phyloP scores from a whole-genome alignment of 345 rosid species.

The Lenwebbia sp. region DNA sequence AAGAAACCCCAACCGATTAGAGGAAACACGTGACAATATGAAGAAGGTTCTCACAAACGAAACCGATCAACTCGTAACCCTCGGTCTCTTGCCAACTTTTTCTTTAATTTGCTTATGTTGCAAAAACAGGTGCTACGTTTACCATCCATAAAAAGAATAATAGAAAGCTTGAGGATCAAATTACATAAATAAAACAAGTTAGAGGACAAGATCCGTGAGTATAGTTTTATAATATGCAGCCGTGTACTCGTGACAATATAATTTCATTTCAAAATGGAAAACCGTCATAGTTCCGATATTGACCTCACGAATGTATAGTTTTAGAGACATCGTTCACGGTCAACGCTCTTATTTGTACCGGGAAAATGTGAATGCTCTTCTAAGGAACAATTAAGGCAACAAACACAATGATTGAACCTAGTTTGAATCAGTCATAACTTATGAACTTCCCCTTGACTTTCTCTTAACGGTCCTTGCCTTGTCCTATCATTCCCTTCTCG shows the following conservation, averaged over 20 bases:
- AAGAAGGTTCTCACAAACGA: too few relatives aligned
- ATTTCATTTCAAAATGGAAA: background rate
- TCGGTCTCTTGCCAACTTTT: background rate
- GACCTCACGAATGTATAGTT: too few relatives aligned
- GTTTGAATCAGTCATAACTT: background rate
- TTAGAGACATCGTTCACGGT: background rate
- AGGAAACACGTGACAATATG: too few relatives aligned
- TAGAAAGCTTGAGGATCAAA: too few relatives aligned
- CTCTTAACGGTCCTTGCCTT: background rate
- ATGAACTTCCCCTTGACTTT: too few relatives aligned
- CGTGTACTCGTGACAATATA: background rate
- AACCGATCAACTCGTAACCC: too few relatives aligned
- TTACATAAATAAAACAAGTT: too few relatives aligned
- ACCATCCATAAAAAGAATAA: too few relatives aligned
- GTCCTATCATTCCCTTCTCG: background rate
- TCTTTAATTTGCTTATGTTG: background rate
- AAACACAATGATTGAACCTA: background rate
- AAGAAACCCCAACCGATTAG: too few relatives aligned
- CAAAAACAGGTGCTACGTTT: too few relatives aligned
- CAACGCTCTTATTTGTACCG: background rate
- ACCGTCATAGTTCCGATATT: background rate
- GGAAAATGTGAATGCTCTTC: background rate
- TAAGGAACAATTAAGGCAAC: background rate
- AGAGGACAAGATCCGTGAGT: too few relatives aligned
- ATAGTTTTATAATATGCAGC: background rate